Base-by-base conservation (phyloP, 2,329 filamentous ascomycete genomes). In the Geosmithia putterillii region DNA sequence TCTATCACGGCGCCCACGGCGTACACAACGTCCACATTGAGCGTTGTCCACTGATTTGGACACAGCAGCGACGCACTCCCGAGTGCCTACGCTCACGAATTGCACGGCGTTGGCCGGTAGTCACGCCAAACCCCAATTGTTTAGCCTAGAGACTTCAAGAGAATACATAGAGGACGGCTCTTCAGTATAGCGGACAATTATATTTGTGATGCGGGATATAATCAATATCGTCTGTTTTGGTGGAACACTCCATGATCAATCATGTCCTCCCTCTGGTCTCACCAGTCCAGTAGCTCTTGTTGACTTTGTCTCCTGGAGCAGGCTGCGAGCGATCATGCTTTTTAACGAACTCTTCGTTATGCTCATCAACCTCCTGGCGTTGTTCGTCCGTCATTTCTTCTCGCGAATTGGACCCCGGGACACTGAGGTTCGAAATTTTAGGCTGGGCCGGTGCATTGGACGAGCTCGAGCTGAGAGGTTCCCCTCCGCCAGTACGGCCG, bases 271-370 rank as follows among this genome's bases (percentile, higher is more conserved):
- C 43, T 34, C 38, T 12, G 18, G 25, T 38, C 41, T 38, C 41
- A 8, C 45, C 47, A 0, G 42, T 60, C 72, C 74, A 79, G 47
- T 72, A 80, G 17, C 65, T 69, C 55, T 71, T 70, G 46, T 74
- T 61, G 2, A 79, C 73, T 59, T 71, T 71, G 45, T 76, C 71
- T 1, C 61, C 56, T 1, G 52, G 59, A 0, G 69, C 68, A 3
- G 49, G 38, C 6, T 58, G 51, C 0, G 67, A 64, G 12, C 57
- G 62, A 45, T 73, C 75, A 51, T 79, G 69, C 48, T 68, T 69
- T 50, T 66, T 53, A 40, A 71, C 71, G 54, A 80, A 79, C 1
- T 79, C 73, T 48, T 47, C 48, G 46, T 81, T 81, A 52, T 81
- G 76, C 57, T 65, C 54, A 42, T 76, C 67, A 15, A 79, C 76